These are phyloP conservation scores for Fusarium pseudoanthophilum DNA, from an alignment of 2,329 filamentous ascomycete genomes.

Conservation along the genomic window DNA sequence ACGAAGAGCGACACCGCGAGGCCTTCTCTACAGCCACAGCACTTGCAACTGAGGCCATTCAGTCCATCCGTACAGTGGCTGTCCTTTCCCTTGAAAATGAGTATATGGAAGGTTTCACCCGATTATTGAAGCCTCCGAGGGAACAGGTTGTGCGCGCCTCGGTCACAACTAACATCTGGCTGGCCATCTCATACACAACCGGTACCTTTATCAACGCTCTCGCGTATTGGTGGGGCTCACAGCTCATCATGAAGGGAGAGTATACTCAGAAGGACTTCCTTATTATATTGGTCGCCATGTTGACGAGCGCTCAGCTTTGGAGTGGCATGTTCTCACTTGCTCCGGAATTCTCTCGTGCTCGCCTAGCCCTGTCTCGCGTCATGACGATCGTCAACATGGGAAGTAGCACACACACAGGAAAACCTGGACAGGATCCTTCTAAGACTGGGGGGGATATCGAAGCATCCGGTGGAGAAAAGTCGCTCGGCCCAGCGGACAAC, in stretches of 20 bases:
- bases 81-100: background rate
- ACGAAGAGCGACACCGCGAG: background rate
- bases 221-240: background rate
- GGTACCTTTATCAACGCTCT: background rate
- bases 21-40: background rate
- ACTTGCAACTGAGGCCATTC: background rate
- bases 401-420: constrained; percentile 15
- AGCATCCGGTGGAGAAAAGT: constrained; percentile 46
- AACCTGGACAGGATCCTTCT: constrained; percentile 12
- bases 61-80: background rate
- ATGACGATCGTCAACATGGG: background rate
- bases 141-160: background rate
- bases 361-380: background rate
- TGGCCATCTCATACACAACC: background rate
- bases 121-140: background rate
- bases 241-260: background rate
- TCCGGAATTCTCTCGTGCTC: background rate
- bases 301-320: background rate
- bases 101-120: background rate
- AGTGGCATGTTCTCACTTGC: background rate
- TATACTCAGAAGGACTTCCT: background rate
- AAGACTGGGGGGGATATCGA: constrained; percentile 51
- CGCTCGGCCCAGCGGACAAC: constrained; percentile 29
- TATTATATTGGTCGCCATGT: background rate
- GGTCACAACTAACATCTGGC: background rate